Percentiles rank a stretch among this genome's conserved stretches.
These are phyloP conservation scores for Amaranthus cruentus DNA, from an alignment of 148 eudicot species.

Conservation along the genomic window DNA sequence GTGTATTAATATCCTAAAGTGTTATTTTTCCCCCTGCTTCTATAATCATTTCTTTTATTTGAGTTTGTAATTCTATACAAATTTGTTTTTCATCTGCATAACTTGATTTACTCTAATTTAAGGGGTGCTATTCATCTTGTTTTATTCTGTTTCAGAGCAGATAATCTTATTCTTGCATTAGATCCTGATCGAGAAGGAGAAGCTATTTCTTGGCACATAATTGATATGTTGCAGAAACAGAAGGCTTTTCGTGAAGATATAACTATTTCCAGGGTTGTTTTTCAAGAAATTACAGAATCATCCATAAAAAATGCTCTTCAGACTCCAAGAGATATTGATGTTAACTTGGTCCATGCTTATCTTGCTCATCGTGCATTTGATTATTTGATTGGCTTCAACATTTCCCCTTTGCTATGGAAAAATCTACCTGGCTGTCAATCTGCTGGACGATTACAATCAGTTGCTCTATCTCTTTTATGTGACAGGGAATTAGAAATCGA, in stretches of 20 bases:
- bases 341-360: constrained; percentile 87
- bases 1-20: background rate
- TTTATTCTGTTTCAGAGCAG: constrained; percentile 59
- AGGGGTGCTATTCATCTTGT: constrained; percentile 28
- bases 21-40: background rate
- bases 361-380: constrained; percentile 98
- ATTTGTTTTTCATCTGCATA: background rate
- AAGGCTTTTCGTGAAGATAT: constrained; percentile 57
- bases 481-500: constrained; percentile 87
- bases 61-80: background rate
- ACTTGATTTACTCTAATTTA: background rate
- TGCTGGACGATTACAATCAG: constrained; percentile 97
- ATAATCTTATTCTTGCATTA: constrained; percentile 94
- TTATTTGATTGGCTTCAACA: constrained; percentile 94
- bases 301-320: constrained; percentile 75
- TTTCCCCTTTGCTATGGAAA: constrained; percentile 90
- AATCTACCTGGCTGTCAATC: constrained; percentile 96
- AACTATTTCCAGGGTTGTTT: constrained; percentile 78
- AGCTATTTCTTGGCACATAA: constrained; percentile 97
- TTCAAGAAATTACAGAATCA: constrained; percentile 83
- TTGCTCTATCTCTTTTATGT: constrained; percentile 78
- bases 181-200: constrained; percentile 99
- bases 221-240: constrained; percentile 90
- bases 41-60: background rate
- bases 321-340: constrained; percentile 75